Evolutionary conservation across 805 yeast species (phyloP).

Genomic region (Lipomyces lipofer): DNA sequence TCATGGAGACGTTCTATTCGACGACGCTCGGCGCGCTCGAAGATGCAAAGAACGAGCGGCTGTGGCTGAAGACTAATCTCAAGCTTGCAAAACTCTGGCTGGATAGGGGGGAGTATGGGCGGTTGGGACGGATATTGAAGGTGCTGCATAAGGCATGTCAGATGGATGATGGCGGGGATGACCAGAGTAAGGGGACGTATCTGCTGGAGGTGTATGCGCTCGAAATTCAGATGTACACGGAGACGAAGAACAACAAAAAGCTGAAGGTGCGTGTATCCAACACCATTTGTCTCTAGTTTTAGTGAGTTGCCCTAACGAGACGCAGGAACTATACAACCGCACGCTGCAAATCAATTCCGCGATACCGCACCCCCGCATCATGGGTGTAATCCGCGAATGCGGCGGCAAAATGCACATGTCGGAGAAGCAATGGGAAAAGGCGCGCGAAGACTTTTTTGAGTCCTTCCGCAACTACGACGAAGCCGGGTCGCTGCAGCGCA

Average conservation of each 20-base stretch:
- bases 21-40: constrained; percentile 35
- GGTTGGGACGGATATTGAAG: constrained; percentile 23
- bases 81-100: constrained; percentile 39
- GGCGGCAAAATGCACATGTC: constrained; percentile 70
- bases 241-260: constrained; percentile 41
- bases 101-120: constrained; percentile 32
- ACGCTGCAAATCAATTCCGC: constrained; percentile 55
- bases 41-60: constrained; percentile 35
- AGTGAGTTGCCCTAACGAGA: background rate
- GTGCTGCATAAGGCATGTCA: constrained; percentile 31
- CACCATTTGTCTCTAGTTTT: no score
- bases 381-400: constrained; percentile 75
- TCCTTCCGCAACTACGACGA: constrained; percentile 63
- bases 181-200: constrained; percentile 35
- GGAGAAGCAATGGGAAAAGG: constrained; percentile 57
- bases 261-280: constrained; percentile 36
- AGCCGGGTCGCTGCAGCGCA: constrained; percentile 63
- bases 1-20: constrained; percentile 36
- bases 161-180: constrained; percentile 31
- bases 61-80: constrained; percentile 38
- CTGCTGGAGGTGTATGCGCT: constrained; percentile 66
- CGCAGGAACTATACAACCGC: constrained; percentile 50
- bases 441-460: constrained; percentile 56
- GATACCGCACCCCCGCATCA: constrained; percentile 71
- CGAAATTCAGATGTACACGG: constrained; percentile 57